Base-by-base conservation (phyloP, 75 land plant genomes). In the Cupressus sempervirens region DNA sequence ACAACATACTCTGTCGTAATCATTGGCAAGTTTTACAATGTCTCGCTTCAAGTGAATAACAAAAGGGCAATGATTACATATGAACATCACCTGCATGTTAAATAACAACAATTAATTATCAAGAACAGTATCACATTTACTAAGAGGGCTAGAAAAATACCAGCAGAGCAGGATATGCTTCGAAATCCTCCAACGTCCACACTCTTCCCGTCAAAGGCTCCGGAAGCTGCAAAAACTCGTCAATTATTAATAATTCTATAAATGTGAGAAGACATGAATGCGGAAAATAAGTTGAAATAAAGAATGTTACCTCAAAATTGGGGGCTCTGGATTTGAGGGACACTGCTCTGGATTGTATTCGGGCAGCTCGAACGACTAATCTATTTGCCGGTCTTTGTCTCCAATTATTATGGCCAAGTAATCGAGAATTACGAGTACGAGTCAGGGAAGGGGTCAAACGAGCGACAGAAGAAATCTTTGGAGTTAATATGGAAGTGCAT, bases 131-230 rank as follows among this genome's bases (percentile, higher is more conserved):
- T 80, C 30, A 30, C 13, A 48, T 80, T 43, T 34, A 26, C 36
- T 32, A 30, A 46, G 13, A 35, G 15, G 58, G 18, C 34, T 29
- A 52, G 29, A 52, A 6, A 30, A 26, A 82, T 82, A 96, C 98
- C 92, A 96, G 84, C 54, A 96, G 84, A 18, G 95, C 94, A 83
- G 95, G 95, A 82, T 88, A 87, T 34, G 87, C 50, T 84, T 96
- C 93, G 80, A 96, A 96, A 76, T 96, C 98, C 14, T 94, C 95
- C 85, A 94, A 86, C 67, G 82, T 91, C 95, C 98, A 94, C 46
- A 84, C 75, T 87, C 88, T 94, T 82, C 96, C 96, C 7, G 95
- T 94, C 77, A 96, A 88, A 54, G 98, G 96, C 89, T 96, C 98
- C 65, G 93, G 90, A 32, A 96, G 89, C 98, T 96, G 54, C 65